Base-by-base conservation (phyloP, 306 rosid species). In the Cicer yamashitae region DNA sequence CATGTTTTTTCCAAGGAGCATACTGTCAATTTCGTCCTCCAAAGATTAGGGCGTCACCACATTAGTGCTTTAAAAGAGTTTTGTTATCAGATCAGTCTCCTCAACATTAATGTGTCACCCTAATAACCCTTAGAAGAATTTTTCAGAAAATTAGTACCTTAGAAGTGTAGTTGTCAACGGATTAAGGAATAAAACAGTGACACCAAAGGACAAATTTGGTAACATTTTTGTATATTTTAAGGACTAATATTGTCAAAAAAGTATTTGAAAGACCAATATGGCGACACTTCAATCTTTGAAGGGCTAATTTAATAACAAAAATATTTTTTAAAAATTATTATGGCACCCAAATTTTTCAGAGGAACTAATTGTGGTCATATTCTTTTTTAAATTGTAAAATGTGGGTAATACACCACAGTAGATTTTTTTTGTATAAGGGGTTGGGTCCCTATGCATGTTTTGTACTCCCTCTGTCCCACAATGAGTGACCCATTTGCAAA, bases 381-480 rank as follows among this genome's bases (percentile, higher is more conserved):
- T 64, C 37, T 64, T 50, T 52, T 39, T 63, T 48, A 56, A 39
- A 52, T 71, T 72, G 60, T 59, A 61, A 53, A 60, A 51, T 66
- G 50, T 9, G 15, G 12, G 68, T 54, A 77, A 37, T 60, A 12
- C 18, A 38, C n/a, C 5, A 8, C 67, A 43, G 10, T 57, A 5
- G 8, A 7, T 12, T 25, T 46, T 10, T 40, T 48, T 41, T 22
- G 30, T n/a, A 69, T 64, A 10, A 12, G 34, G 18, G 70, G 14
- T 68, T 75, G 72, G 45, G 71, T 37, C 48, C 37, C 41, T 75
- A 12, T 47, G 43, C 57, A 50, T 76, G 80, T 66, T 57, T 58
- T 37, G 9, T 77, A 48, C 47, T 30, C 37, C 3, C 37, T 30
- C 37, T 4, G 37, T 30, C 37, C 5, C 37, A 30, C 37, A 4